These are phyloP conservation scores for Grammothele lineata DNA, from an alignment of 768 basidiomycete species.

Conservation along the genomic window DNA sequence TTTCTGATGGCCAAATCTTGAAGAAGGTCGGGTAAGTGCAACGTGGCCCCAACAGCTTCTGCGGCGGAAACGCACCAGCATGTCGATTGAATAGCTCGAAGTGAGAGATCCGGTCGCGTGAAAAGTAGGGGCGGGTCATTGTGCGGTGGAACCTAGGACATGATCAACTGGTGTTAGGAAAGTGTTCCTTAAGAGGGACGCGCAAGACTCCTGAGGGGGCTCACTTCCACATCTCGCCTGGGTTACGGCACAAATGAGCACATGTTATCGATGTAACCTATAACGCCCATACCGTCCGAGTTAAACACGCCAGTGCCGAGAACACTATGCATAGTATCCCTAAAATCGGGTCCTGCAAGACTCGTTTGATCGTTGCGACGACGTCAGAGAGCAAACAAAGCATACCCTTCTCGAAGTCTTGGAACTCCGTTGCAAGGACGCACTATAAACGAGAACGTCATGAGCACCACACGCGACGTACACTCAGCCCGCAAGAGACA, in stretches of 20 bases:
- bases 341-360: constrained; percentile 32
- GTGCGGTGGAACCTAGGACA: constrained; percentile 27
- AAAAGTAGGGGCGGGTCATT: constrained; percentile 36
- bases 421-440: constrained; percentile 41
- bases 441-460: no score
- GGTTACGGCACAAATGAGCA: no score
- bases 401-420: constrained; percentile 40
- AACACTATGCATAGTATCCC: constrained; percentile 27
- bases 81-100: constrained; percentile 32
- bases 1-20: constrained; percentile 21
- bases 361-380: no score
- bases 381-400: no score
- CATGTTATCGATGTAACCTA: background rate
- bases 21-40: background rate
- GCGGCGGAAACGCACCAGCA: constrained; percentile 25
- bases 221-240: constrained; percentile 29
- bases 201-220: background rate
- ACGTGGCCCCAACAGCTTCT: background rate
- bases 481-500: no score
- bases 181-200: background rate
- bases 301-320: constrained; percentile 56
- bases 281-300: constrained; percentile 37
- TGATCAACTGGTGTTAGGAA: background rate
- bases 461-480: no score
- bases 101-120: constrained; percentile 30